Percentiles rank a stretch among this genome's conserved stretches.
phyloP scores from a whole-genome alignment of 2,329 filamentous ascomycete species.

The Penicillium sclerotigenum region DNA sequence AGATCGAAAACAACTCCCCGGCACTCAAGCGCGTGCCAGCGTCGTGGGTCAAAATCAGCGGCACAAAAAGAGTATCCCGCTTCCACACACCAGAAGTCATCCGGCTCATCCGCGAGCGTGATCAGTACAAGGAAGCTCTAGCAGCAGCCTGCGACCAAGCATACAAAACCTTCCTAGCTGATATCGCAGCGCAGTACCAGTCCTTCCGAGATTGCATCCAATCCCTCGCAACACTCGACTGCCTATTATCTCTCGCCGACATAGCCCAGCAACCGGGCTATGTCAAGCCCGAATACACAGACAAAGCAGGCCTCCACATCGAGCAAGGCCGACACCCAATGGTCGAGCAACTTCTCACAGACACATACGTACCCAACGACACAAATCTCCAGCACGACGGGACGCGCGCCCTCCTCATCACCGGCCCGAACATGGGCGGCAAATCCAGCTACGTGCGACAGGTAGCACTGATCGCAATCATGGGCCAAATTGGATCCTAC shows the following conservation, averaged over 20 bases:
- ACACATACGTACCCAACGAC: conserved; percentile 88
- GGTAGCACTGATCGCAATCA: conserved; percentile 84
- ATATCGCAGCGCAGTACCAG: conserved; percentile 82
- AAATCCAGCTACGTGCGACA: conserved; percentile 97
- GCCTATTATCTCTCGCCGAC: conserved; percentile 78
- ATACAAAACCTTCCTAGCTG: conserved; percentile 67
- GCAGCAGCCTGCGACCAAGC: conserved; percentile 87
- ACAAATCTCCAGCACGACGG: conserved; percentile 65
- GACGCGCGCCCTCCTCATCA: conserved; percentile 78
- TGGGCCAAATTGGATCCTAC: conserved; percentile 92
- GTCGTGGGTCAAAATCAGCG: conserved; percentile 91
- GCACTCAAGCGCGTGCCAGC: conserved; percentile 85
- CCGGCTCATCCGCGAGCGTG: conserved; percentile 76
- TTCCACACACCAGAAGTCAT: conserved; percentile 94
- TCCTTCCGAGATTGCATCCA: conserved; percentile 84
- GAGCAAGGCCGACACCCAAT: conserved; percentile 83
- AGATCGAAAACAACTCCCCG: conserved; percentile 69
- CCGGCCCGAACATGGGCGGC: conserved; percentile 97
- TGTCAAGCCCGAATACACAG: conserved; percentile 67
- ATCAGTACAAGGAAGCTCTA: conserved; percentile 91
- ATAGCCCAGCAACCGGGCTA: conserved; percentile 87
- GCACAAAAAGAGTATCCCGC: conserved; percentile 85
- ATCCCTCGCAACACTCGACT: conserved; percentile 82
- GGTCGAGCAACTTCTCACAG: conserved; percentile 83
- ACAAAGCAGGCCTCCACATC: conserved; percentile 67